Evolutionary conservation across 73 alveolate species (phyloP), one percentile per base, ranked within the genome.

Genomic region (Paramecium biaurelia): DNA sequence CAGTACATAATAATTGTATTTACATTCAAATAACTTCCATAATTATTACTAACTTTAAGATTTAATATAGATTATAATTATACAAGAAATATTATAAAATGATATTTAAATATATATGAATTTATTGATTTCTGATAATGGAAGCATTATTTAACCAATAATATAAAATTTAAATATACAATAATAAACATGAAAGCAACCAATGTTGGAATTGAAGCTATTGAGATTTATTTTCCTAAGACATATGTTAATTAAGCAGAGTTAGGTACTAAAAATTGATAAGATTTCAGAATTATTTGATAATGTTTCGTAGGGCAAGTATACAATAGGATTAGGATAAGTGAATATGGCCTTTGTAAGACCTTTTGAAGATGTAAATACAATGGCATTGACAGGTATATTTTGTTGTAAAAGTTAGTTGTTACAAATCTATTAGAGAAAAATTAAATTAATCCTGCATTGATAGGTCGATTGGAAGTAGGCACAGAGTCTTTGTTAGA

Each of bases 401-500:
- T 34, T 14, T 5, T 18, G 4, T 11, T 35, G 12, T 86, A 4
- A 0, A 67, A 5, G 4, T 9, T 86, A 59, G 99, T 92, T 11
- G 98, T 98, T 20, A 89, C 95, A 47, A 96, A 96, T 85, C 86
- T 98, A n/a, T 68, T 98, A 47, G 95, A 93, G 63, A 98, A 98
- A 92, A 88, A 98, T 90, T 57, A 93, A 41, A 93, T 98, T 34
- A 93, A 95, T 59, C 96, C 98, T 63, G 92, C 93, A 45, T 89
- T 93, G 34, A 97, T 98, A 21, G 99, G 99, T 28, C 93, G 99
- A 87, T 95, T 98, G 57, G 99, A 98, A 92, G 99, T 98, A 2
- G 99, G 99, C 1, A 98, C 99, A 15, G 99, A 98, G 92, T 98
- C 99, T 12, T 59, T 98, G 88, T 90, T 97, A 67, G 99, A 98